A percentile compares a stretch with the other conserved stretches of the same genome.
phyloP scores from a whole-genome alignment of 192 early-diverging fungal species.

The Dimargaris cristalligena region DNA sequence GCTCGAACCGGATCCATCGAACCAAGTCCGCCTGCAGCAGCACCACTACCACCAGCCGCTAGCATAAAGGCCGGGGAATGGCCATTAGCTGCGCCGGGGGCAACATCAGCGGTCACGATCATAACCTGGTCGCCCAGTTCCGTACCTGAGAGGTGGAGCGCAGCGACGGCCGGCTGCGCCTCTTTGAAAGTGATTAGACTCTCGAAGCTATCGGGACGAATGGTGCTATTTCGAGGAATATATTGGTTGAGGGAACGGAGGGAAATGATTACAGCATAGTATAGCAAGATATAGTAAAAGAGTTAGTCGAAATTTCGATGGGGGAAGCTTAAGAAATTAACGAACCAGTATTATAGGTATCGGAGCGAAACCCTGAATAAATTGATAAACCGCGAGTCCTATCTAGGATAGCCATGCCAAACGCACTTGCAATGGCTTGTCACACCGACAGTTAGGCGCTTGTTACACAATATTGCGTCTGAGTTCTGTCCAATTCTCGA shows the following conservation, averaged over 20 bases:
- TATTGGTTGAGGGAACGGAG: background rate
- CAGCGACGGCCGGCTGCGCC: background rate
- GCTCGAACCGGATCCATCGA: background rate
- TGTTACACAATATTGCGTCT: no score
- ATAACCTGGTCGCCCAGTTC: background rate
- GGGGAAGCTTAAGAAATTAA: no score
- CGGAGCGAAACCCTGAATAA: no score
- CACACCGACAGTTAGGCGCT: no score
- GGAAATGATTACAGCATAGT: background rate
- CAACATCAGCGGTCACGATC: background rate
- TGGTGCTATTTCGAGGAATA: background rate
- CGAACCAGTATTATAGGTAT: no score
- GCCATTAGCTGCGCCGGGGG: background rate
- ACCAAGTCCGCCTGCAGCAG: no score
- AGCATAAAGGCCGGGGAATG: background rate
- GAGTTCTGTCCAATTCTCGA: no score
- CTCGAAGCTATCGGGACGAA: background rate
- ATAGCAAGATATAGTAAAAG: background rate
- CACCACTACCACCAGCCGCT: background rate
- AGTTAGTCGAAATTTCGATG: background rate
- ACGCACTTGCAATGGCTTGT: no score
- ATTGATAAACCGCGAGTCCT: no score
- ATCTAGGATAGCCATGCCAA: no score
- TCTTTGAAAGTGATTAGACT: background rate
- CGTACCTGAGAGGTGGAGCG: background rate